Percentiles rank a stretch among this genome's conserved stretches.
Conservation (phyloP, 495 filamentous ascomycete genomes). For the Symbiotaphrina buchneri region DNA sequence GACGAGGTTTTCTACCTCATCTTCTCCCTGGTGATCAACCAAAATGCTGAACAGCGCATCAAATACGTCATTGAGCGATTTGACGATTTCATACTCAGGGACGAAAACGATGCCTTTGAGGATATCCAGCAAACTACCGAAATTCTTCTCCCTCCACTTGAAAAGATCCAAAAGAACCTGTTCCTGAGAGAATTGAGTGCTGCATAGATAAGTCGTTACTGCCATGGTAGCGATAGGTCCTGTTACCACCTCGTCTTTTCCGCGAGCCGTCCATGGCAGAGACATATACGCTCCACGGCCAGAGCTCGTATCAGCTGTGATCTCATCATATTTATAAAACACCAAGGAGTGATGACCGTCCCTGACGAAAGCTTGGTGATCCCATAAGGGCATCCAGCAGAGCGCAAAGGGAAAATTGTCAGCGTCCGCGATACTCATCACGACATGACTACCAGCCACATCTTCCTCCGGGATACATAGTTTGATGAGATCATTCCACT, state of each 20-base stretch:
- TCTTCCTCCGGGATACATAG: slow-evolving; percentile 61
- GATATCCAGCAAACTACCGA: slow-evolving; percentile 44
- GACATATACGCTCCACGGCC: slow-evolving; percentile 64
- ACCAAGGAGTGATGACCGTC: slow-evolving; percentile 68
- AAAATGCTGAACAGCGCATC: slow-evolving; percentile 82
- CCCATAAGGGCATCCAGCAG: slow-evolving; percentile 86
- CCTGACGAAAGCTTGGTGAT: slow-evolving; percentile 69
- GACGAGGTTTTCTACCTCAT: slow-evolving; percentile 80
- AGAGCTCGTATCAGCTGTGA: slow-evolving; percentile 34
- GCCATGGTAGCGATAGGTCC: slow-evolving; percentile 54
- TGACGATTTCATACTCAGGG: slow-evolving; percentile 92
- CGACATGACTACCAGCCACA: slow-evolving; percentile 64
- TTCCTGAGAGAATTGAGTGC: slow-evolving; percentile 88
- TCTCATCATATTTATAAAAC: slow-evolving; percentile 78
- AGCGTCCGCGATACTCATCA: slow-evolving; percentile 70
- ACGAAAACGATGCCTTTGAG: slow-evolving; percentile 78
- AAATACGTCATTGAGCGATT: slow-evolving; percentile 73
- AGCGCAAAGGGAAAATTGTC: slow-evolving; percentile 75
- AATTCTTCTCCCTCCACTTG: slow-evolving; percentile 59
- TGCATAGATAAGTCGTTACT: slow-evolving; percentile 78
- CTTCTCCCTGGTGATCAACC: slow-evolving; percentile 67
- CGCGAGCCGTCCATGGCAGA: slow-evolving; percentile 53
- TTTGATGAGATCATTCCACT: slow-evolving; percentile 74
- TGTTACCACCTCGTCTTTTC: slow-evolving; percentile 49
- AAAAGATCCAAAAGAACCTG: slow-evolving; percentile 64